A percentile compares a stretch with the other conserved stretches of the same genome.
These are phyloP conservation scores for Suillus clintonianus DNA, from an alignment of 768 basidiomycete species.

Conservation along the genomic window DNA sequence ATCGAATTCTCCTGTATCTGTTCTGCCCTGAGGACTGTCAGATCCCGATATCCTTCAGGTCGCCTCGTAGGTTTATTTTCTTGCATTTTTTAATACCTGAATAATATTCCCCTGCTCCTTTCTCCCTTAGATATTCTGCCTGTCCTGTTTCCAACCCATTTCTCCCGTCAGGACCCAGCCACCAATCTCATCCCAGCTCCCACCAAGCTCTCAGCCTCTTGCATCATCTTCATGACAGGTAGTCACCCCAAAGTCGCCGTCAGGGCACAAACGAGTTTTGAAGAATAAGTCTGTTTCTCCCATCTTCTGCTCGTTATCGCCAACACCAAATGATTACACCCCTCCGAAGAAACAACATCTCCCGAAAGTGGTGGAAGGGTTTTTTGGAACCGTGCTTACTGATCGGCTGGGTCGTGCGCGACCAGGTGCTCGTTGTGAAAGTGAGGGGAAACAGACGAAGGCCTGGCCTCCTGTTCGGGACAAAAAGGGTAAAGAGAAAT, in stretches of 20 bases:
- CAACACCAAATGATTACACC: neutral
- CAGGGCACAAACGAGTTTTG: neutral
- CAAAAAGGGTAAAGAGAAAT: neutral
- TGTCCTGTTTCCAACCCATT: neutral
- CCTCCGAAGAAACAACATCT: neutral
- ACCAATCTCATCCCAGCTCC: neutral
- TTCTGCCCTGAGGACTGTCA: no score
- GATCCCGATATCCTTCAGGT: conserved; percentile 57
- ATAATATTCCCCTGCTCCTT: neutral
- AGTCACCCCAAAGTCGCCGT: neutral
- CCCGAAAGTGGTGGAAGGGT: neutral
- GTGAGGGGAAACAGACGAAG: neutral
- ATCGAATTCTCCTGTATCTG: no score
- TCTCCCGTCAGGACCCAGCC: neutral
- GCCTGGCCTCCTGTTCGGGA: neutral
- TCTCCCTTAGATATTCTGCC: conserved; percentile 4
- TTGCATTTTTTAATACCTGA: neutral
- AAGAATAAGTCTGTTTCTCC: neutral
- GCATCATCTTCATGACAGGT: neutral
- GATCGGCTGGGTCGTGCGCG: neutral
- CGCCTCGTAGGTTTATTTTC: conserved; percentile 49
- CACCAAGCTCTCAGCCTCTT: neutral
- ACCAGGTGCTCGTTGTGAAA: neutral
- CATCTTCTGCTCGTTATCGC: neutral
- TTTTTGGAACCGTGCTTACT: neutral